Base-by-base conservation (phyloP, 2,329 filamentous ascomycete species). In the Aspergillus novofumigatus region DNA sequence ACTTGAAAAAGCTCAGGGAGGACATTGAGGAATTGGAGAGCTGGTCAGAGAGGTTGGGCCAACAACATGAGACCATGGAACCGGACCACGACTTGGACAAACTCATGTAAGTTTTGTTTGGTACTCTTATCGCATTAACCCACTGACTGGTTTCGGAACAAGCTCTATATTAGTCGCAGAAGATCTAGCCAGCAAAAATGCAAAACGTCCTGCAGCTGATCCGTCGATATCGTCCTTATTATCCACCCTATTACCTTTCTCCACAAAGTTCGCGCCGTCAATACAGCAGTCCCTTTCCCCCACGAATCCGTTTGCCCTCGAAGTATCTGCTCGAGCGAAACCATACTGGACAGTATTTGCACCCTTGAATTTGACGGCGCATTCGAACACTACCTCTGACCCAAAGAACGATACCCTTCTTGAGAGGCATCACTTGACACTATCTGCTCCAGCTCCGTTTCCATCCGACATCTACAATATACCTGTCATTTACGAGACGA, bases 331-430 rank as follows among this genome's bases (percentile, higher is more conserved):
- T 0, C 84, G 92, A 58, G 84, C 88, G 51, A 74, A 89, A 2
- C 85, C 87, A 0, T 91, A 88, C 62, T 78, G 92, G 0, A 83
- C 88, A 49, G 79, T 88, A 8, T 91, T 94, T 65, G 89, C 85
- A 0, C 84, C 88, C 0, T 80, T 94, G 14, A 78, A 77, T 0
- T 86, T 89, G 56, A 66, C 60, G 5, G 57, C 69, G 14, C 65
- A 69, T 32, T 73, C 69, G 26, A 67, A 56, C n/a, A 63, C 65
- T 44, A 51, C 64, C 9, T 59, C 67, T 8, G 57, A 64, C 8
- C 57, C 63, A 23, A 52, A 64, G 23, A 50, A 62, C 4, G 56
- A 59, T 14, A 49, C 51, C 9, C 53, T 74, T 9, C 57, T 65
- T 2, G 72, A 76, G 58, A 72, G 58, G 42, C 72, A 76, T 59